Conservation (phyloP, 225 moss, liverwort and hornwort genomes). For the Antitrichia curtipendula region DNA sequence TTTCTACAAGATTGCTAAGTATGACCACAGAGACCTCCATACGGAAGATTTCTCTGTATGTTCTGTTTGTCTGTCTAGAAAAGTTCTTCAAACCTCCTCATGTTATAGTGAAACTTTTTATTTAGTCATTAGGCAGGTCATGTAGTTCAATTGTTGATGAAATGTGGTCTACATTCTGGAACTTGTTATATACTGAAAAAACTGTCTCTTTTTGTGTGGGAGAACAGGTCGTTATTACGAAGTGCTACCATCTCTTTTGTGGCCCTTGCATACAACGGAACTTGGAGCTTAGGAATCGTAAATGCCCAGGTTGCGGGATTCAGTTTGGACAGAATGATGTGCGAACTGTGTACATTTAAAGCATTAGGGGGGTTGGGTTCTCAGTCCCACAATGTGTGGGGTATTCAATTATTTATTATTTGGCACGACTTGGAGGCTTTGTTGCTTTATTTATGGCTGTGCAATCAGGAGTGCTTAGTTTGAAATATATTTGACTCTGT, state of each 20-base stretch:
- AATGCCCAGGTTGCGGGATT: conserved; percentile 87
- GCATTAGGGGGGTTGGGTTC: not conserved
- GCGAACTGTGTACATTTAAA: conserved; percentile 82
- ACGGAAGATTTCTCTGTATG: not conserved
- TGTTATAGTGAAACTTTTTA: not conserved
- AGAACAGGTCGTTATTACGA: conserved; percentile 92
- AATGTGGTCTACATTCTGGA: not conserved
- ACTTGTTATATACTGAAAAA: not conserved
- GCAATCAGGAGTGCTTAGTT: not conserved
- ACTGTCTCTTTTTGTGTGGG: not conserved
- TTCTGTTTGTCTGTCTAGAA: not conserved
- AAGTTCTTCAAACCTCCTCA: not conserved
- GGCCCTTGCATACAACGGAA: conserved; percentile 86
- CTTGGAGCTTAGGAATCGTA: conserved; percentile 80
- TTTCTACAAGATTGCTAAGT: not conserved
- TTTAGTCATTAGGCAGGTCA: not conserved
- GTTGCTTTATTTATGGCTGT: not conserved
- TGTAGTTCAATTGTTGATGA: not conserved
- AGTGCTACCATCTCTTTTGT: conserved; percentile 96
- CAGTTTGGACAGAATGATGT: conserved; percentile 93
- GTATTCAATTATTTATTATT: not conserved
- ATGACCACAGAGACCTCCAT: not conserved
- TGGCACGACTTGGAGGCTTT: not conserved
- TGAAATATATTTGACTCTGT: not conserved
- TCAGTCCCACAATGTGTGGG: not conserved